phyloP scores from a whole-genome alignment of 129 eudicot species.

The Pseudognaphalium luteoalbum region DNA sequence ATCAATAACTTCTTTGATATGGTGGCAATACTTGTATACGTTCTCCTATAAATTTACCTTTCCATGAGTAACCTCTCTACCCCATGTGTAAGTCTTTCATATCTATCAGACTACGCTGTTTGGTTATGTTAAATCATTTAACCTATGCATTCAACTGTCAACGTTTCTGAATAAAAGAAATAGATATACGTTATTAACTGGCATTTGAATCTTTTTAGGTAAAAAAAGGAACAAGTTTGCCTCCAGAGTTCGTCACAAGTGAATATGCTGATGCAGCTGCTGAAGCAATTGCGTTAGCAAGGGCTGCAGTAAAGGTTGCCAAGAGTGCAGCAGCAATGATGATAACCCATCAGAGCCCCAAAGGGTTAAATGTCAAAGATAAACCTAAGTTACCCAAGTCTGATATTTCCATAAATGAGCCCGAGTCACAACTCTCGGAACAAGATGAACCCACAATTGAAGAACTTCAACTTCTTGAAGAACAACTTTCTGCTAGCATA shows the following conservation, averaged over 20 bases:
- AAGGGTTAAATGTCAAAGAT: constrained; percentile 27
- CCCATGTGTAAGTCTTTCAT: background rate
- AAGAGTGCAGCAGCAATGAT: constrained; percentile 73
- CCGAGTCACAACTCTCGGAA: constrained; percentile 32
- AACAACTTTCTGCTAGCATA: constrained; percentile 50
- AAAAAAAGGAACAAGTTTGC: constrained; percentile 44
- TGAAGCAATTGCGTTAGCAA: constrained; percentile 91
- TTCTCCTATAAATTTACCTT: too few relatives aligned
- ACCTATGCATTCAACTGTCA: background rate
- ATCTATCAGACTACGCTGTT: background rate
- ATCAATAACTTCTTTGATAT: too few relatives aligned
- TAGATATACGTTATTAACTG: background rate
- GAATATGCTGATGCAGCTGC: constrained; percentile 88
- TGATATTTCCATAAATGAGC: constrained; percentile 29
- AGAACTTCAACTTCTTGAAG: constrained; percentile 67
- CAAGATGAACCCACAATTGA: constrained; percentile 59
- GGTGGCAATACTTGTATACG: too few relatives aligned
- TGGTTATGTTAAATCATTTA: background rate
- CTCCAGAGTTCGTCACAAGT: constrained; percentile 48
- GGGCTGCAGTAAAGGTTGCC: constrained; percentile 74
- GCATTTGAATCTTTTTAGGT: constrained; percentile 40
- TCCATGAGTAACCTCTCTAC: background rate
- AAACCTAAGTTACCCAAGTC: constrained; percentile 28
- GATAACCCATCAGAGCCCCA: constrained; percentile 34
- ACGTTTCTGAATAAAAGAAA: background rate